Evolutionary conservation across 305 asterid genomes (phyloP), one percentile per base, ranked within the genome.

Genomic region (Monarda citriodora): DNA sequence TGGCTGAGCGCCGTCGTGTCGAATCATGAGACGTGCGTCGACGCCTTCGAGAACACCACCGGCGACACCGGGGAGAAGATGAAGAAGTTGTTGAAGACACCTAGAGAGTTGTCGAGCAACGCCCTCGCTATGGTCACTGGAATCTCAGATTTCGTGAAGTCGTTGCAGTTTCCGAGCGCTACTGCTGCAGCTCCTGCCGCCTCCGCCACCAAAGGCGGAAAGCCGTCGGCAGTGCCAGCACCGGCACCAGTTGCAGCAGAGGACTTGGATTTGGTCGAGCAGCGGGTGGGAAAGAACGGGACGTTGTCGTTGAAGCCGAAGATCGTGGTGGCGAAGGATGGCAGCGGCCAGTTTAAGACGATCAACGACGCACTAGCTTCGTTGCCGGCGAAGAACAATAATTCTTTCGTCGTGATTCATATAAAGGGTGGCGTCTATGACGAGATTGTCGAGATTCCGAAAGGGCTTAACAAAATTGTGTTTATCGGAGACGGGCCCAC

Each of bases 1-100:
- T 88, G 94, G 95, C 79, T 86, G 5, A 79, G 84, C 22, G 89
- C 78, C n/a, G 77, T 81, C 14, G 53, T 82, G 3, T 58, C 91
- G 0, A 61, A 81, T 53, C 84, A 86, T 12, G 82, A 81, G 18
- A 82, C 87, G 4, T 86, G 95, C 65, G 25, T 77, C 25, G 95
- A 81, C 18, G 87, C 74, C 1, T 83, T 79, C 41, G 74, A 70
- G 44, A 76, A 83, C 57, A 73, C 85, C 22, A 67, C 75, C 7
- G 81, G 85, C 4, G 84, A 72, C 51, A 63, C 81, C 0, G 87
- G 85, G 0, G 84, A 74, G 38, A 77, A 79, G 64, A 77, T 83
- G 95, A 78, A 53, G 71, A 51, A 65, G 1, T 32, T 80, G 22
- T 10, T 86, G 67, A 65, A 53, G 53, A 71, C 73, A 1, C 46